phyloP scores from a whole-genome alignment of 2,329 filamentous ascomycete species.

The Furcasterigmium sp. region DNA sequence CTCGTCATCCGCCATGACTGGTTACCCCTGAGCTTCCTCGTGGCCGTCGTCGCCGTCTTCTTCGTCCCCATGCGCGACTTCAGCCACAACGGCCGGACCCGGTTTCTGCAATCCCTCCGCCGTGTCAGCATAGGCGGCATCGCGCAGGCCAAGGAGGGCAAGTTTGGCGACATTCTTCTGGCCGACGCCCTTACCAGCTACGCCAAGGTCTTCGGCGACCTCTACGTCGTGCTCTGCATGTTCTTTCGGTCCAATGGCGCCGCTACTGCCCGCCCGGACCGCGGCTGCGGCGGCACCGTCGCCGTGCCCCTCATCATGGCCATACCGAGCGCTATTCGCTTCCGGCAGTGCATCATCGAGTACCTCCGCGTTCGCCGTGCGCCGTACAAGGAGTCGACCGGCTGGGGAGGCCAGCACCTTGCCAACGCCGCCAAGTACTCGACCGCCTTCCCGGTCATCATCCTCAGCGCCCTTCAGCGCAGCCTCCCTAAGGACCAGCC shows the following conservation, averaged over 20 bases:
- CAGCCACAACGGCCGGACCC: conserved; percentile 65
- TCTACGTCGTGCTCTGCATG: conserved; percentile 90
- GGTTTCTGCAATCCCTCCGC: conserved; percentile 70
- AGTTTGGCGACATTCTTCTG: conserved; percentile 89
- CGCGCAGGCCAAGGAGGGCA: conserved; percentile 80
- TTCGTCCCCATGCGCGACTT: conserved; percentile 64
- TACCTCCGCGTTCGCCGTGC: conserved; percentile 65
- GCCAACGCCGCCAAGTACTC: conserved; percentile 94
- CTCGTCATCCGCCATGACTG: conserved; percentile 76
- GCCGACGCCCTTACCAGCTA: conserved; percentile 95
- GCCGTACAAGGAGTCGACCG: conserved; percentile 49
- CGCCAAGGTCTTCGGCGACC: conserved; percentile 82
- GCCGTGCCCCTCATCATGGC: conserved; percentile 81
- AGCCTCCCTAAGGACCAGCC: conserved; percentile 40
- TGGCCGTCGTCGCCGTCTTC: conserved; percentile 66
- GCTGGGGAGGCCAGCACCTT: conserved; percentile 80
- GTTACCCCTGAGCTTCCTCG: conserved; percentile 79
- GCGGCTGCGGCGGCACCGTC: conserved; percentile 72
- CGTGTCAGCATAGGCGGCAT: conserved; percentile 81
- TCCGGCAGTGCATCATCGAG: conserved; percentile 90
- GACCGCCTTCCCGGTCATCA: conserved; percentile 88
- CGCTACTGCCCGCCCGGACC: conserved; percentile 75
- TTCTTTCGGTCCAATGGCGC: conserved; percentile 67
- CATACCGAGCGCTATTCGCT: conserved; percentile 76
- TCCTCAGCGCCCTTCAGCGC: conserved; percentile 70